These are phyloP conservation scores for Leccinum uliginosum DNA, from an alignment of 768 basidiomycete species.

Conservation along the genomic window DNA sequence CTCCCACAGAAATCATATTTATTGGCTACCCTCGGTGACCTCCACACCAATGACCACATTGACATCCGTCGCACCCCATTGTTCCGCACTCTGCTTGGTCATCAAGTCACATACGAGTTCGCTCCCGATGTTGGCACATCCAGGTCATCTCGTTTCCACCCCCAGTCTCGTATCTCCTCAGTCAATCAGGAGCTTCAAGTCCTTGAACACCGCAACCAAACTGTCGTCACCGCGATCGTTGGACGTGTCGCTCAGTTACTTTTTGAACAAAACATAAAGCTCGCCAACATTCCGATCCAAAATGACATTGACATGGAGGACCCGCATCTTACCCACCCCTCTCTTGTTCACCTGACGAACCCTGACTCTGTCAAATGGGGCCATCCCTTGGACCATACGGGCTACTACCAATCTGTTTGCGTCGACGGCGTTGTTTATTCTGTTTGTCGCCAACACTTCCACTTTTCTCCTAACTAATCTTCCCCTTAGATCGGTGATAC, in stretches of 20 bases:
- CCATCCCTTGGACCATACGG: conserved; percentile 16
- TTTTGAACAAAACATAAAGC: conserved; percentile 42
- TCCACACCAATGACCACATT: conserved; percentile 32
- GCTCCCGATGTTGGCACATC: conserved; percentile 9
- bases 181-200: conserved; percentile 25
- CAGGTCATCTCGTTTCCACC: conserved; percentile 15
- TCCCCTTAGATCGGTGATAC: conserved; percentile 52
- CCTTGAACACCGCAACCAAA: conserved; percentile 35
- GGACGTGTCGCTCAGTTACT: conserved; percentile 43
- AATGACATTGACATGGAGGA: conserved; percentile 27
- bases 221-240: conserved; percentile 45
- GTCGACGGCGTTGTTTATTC: conserved; percentile 58
- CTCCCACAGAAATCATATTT: conserved; percentile 42
- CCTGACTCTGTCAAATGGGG: conserved; percentile 35
- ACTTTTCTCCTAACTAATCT: conserved; percentile 8
- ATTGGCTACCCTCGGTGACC: conserved; percentile 33
- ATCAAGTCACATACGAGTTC: conserved; percentile 21
- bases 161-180: conserved; percentile 9
- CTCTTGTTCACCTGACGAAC: conserved; percentile 27
- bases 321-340: conserved; percentile 1
- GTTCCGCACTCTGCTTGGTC: conserved; percentile 33
- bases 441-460: conserved; percentile 33
- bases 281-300: conserved; percentile 30
- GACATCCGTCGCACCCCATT: conserved; percentile 38
- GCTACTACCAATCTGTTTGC: conserved; percentile 41